Conservation (phyloP, 2,329 filamentous ascomycete genomes). For the Verticillium albo-atrum region DNA sequence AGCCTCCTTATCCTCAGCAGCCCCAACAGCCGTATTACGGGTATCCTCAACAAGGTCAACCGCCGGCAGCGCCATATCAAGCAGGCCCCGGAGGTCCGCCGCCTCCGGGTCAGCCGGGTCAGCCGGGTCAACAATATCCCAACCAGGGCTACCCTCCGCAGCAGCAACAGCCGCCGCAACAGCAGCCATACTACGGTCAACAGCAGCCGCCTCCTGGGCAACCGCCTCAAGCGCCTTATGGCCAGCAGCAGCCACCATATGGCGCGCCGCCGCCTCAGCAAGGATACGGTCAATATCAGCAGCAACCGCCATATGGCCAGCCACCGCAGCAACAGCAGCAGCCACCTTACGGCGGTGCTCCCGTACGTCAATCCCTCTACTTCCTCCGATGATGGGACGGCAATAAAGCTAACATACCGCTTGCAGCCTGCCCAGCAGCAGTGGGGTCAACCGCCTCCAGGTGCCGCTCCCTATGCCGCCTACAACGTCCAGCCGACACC, state of each 20-base stretch:
- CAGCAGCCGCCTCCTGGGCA: not conserved
- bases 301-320: conserved; percentile 6
- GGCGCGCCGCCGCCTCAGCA: conserved; percentile 4
- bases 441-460: conserved; percentile 14
- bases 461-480: conserved; percentile 5
- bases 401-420: not conserved
- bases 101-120: not conserved
- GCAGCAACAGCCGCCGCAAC: not conserved
- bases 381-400: not conserved
- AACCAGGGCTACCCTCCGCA: not conserved
- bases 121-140: not conserved
- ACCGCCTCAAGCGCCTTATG: not conserved
- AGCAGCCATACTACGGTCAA: conserved; percentile 8
- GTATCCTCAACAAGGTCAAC: not conserved
- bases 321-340: not conserved
- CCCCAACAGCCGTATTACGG: not conserved
- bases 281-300: conserved; percentile 1
- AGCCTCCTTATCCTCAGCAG: not conserved
- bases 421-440: conserved; percentile 1
- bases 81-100: not conserved
- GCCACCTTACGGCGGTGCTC: not conserved
- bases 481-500: conserved; percentile 14
- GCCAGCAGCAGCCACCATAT: conserved; percentile 4
- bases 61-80: not conserved
- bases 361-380: not conserved